Base-by-base conservation (phyloP, 2,329 filamentous ascomycete genomes). In the Trichoderma sp. region DNA sequence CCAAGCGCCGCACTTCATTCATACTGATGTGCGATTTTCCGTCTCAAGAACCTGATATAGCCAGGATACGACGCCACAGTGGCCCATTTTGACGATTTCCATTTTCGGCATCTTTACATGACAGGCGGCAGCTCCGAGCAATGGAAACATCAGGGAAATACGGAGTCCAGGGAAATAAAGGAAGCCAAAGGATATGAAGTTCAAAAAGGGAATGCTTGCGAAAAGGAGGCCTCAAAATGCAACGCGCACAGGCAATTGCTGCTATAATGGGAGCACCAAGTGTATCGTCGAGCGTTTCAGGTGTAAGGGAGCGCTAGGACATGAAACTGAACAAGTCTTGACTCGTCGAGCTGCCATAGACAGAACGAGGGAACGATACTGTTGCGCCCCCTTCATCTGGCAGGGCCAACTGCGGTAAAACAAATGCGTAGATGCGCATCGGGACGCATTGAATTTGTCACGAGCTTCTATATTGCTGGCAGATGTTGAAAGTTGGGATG, bases 241-340 rank as follows among this genome's bases (percentile, higher is more conserved):
- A 51, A 53, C 57, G 67, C 28, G 28, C 26, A 43, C 65, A 60
- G 53, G 24, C 65, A 47, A n/a, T 69, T 39, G 56, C 62, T 53
- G 43, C 43, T 51, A 51, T 21, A 21, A 21, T 9, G n/a, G 43
- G n/a, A 51, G 43, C 67, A 26, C 24, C 26, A 58, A 51, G 28
- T 62, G 67, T 61, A 15, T 70, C 67, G 67, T 70, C 67, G 57
- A 62, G 67, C 24, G 67, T 70, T 70, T 70, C 67, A 70, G 67
- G 57, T 30, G 56, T 51, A 21, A 43, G 28, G 51, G 43, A 69
- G 65, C 56, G 57, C 67, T 61, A 8, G 24, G 67, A 32, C 15
- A 21, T 70, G 67, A 70, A 70, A 70, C 67, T 30, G 15, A 18
- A 21, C 28, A 67, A 26, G 64, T 43, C 39, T 24, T 34, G 39